Conservation (phyloP, 2,329 filamentous ascomycete species). For the Colletotrichum sp. region DNA sequence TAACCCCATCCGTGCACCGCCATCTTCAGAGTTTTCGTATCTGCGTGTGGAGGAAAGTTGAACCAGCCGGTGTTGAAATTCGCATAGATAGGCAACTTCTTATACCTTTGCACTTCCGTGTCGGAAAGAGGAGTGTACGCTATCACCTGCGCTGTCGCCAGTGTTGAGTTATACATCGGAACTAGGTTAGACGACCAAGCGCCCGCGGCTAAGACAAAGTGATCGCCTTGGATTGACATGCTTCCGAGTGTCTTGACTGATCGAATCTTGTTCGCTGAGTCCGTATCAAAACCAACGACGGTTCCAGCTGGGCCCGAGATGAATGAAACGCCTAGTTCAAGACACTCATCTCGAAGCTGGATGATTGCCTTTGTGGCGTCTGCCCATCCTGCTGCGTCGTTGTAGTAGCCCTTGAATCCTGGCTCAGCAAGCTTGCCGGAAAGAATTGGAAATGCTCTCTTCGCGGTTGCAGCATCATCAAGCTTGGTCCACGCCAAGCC, state of each 20-base stretch:
- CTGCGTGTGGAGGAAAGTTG: constrained; percentile 53
- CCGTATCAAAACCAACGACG: constrained; percentile 28
- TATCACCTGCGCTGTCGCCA: constrained; percentile 70
- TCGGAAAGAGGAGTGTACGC: constrained; percentile 67
- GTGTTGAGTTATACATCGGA: constrained; percentile 66
- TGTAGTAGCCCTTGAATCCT: constrained; percentile 34
- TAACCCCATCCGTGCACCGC: constrained; percentile 67
- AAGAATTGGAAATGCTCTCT: background rate
- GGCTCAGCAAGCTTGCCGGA: constrained; percentile 1
- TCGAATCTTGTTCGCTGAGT: background rate
- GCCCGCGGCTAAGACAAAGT: constrained; percentile 65
- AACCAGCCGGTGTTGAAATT: constrained; percentile 60
- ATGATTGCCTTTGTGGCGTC: constrained; percentile 24
- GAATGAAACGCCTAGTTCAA: constrained; percentile 30
- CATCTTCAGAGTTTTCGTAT: constrained; percentile 59
- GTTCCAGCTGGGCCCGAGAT: constrained; percentile 32
- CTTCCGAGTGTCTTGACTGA: background rate
- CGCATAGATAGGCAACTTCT: constrained; percentile 62
- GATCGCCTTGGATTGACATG: background rate
- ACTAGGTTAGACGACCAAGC: constrained; percentile 65
- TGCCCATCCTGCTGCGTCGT: constrained; percentile 31
- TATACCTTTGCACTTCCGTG: constrained; percentile 59
- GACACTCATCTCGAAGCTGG: background rate
- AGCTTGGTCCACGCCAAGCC: background rate
- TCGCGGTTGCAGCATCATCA: background rate